Percentiles rank a stretch among this genome's conserved stretches.
Evolutionary conservation across 1,139 yeast genomes (phyloP).

Genomic region (Yamadazyma triangularis): DNA sequence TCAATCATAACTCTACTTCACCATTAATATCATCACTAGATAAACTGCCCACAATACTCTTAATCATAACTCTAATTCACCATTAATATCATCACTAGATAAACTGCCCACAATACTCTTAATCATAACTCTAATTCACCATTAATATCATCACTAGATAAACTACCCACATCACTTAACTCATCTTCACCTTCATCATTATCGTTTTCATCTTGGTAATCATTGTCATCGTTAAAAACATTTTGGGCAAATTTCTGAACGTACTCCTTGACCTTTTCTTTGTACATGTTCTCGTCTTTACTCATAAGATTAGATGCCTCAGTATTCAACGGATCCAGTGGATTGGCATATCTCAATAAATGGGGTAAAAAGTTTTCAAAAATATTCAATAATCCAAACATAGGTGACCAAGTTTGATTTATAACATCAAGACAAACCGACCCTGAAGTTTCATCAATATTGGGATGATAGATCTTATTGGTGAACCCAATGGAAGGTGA

Average conservation of each 20-base stretch:
- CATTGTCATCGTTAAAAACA: conserved; percentile 32
- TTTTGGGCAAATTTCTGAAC: conserved; percentile 68
- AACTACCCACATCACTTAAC: conserved; percentile 46
- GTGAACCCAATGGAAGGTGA: conserved; percentile 95
- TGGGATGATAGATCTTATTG: conserved; percentile 91
- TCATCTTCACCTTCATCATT: conserved; percentile 44
- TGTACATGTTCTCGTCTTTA: conserved; percentile 65
- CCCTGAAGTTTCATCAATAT: conserved; percentile 85
- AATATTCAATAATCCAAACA: conserved; percentile 88
- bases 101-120: no score
- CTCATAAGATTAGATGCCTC: conserved; percentile 84
- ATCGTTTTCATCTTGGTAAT: conserved; percentile 35
- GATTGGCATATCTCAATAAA: conserved; percentile 84
- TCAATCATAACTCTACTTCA: conserved; percentile 15
- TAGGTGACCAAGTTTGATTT: conserved; percentile 97
- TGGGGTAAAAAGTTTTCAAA: conserved; percentile 95
- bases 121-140: conserved; percentile 17
- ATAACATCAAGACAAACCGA: conserved; percentile 95
- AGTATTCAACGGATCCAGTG: conserved; percentile 89
- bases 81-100: conserved; percentile 28
- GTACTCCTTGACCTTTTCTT: conserved; percentile 65
- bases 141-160: conserved; percentile 38
- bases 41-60: no score
- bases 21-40: conserved; percentile 28
- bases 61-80: conserved; percentile 16